Evolutionary conservation across 345 rosid genomes (phyloP).

Genomic region (Brassica rapa): DNA sequence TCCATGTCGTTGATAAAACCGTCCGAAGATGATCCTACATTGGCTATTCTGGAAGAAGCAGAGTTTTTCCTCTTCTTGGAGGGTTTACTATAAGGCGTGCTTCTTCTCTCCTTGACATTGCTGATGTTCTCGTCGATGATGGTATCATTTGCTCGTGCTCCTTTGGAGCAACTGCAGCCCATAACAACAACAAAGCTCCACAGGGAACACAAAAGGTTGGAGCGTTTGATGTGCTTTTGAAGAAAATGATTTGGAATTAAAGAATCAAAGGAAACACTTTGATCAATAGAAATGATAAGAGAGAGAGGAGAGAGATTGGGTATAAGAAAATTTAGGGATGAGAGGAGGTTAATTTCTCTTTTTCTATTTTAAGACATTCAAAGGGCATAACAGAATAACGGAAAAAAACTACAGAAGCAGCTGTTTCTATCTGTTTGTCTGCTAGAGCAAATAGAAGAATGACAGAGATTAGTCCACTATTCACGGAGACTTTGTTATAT

Average conservation of each 20-base stretch:
- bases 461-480: conserved; percentile 1
- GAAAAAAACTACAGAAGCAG: neutral
- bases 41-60: conserved; percentile 44
- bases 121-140: conserved; percentile 23
- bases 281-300: conserved; percentile 12
- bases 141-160: conserved; percentile 43
- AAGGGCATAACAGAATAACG: conserved; percentile 27
- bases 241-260: neutral
- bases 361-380: conserved; percentile 25
- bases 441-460: neutral
- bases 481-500: neutral
- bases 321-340: conserved; percentile 18
- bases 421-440: conserved; percentile 28
- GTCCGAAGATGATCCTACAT: conserved; percentile 23
- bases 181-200: conserved; percentile 31
- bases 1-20: conserved; percentile 38
- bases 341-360: conserved; percentile 1
- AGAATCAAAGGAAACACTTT: conserved; percentile 16
- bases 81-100: conserved; percentile 37
- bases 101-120: conserved; percentile 40
- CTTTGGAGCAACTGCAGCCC: conserved; percentile 95
- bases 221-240: neutral
- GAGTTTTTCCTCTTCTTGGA: conserved; percentile 40
- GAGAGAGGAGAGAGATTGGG: neutral
- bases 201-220: neutral